Evolutionary conservation across 2,329 filamentous ascomycete species (phyloP), one percentile per base, ranked within the genome.

Genomic region (Hypomyces rosellus): DNA sequence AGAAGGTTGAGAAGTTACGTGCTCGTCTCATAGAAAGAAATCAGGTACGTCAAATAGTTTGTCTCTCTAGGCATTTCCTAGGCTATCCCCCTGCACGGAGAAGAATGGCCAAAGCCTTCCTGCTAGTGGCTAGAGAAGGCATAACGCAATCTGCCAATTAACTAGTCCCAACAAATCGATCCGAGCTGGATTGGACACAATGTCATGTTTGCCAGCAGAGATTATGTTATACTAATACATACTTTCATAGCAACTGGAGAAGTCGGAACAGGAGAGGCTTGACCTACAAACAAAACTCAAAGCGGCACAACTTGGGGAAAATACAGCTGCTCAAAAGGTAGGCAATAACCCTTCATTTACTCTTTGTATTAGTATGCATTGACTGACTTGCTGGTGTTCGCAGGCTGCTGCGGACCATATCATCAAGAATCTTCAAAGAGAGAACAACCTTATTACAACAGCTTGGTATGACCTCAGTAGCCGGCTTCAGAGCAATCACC

Each of bases 391-490:
- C 45, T 36, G 18, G 30, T 50, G 8, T 25, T 18, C 41, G 43
- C 60, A 81, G 74, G 74, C 75, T 40, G 70, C 75, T 49, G 68
- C 67, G 55, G 78, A 82, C 43, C 71, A 78, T 61, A 70, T 74
- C 46, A 78, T 88, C 61, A 81, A 82, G 57, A 87, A 84, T 59
- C 77, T 95, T 52, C 80, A 86, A 65, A 81, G 86, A 59, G 89
- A 95, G 67, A 89, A 89, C 65, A 78, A 78, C 37, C 77, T 93
- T 63, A 89, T 95, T 60, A 76, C 85, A 22, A 86, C 84, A n/a
- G 89, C 89, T 2, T 95, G 88, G 88, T 91, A 91, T 69, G 88
- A 92, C 66, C 78, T 93, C 61, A 84, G 85, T 22, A 84, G 78
- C 63, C 77, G 89, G 46, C 69, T 95, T 58, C 88, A 93, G 69